A percentile compares a stretch with the other conserved stretches of the same genome.
Conservation (phyloP, 1,284 basidiomycete species). For the Ceratobasidium sp. region DNA sequence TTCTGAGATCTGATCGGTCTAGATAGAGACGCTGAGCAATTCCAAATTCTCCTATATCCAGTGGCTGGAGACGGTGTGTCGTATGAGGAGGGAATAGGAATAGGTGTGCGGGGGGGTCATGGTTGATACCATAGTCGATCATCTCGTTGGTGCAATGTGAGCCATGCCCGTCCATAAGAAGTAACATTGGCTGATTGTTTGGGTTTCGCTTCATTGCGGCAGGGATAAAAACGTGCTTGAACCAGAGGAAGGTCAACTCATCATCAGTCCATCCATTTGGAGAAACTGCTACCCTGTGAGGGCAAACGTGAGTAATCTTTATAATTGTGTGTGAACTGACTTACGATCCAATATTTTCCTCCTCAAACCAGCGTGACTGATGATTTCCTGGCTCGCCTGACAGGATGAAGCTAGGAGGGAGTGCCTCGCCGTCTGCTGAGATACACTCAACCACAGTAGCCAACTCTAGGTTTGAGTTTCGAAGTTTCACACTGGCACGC, state of each 20-base stretch:
- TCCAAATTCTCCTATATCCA: constrained; percentile 48
- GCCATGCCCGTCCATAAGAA: constrained; percentile 62
- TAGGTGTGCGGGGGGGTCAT: constrained; percentile 1
- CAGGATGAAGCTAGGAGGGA: constrained; percentile 57
- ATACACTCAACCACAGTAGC: constrained; percentile 58
- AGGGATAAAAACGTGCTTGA: constrained; percentile 57
- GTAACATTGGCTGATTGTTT: constrained; percentile 54
- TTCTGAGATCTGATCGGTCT: constrained; percentile 10
- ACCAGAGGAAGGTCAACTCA: constrained; percentile 53
- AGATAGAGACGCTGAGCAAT: constrained; percentile 33
- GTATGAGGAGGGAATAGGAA: constrained; percentile 45
- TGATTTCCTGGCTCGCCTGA: constrained; percentile 52
- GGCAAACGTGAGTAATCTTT: neutral
- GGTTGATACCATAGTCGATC: neutral
- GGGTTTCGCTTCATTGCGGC: constrained; percentile 51
- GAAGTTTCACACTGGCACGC: constrained; percentile 52
- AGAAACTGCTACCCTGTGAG: constrained; percentile 53
- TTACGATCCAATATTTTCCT: constrained; percentile 35
- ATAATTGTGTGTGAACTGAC: constrained; percentile 9
- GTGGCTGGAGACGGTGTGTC: constrained; percentile 49
- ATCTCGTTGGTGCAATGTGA: constrained; percentile 55
- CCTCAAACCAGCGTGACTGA: constrained; percentile 49
- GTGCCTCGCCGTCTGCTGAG: constrained; percentile 55
- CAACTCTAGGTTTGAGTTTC: constrained; percentile 55
- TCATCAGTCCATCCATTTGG: constrained; percentile 59